Evolutionary conservation across 805 yeast genomes (phyloP).

Genomic region (Suhomyces pyralidae): DNA sequence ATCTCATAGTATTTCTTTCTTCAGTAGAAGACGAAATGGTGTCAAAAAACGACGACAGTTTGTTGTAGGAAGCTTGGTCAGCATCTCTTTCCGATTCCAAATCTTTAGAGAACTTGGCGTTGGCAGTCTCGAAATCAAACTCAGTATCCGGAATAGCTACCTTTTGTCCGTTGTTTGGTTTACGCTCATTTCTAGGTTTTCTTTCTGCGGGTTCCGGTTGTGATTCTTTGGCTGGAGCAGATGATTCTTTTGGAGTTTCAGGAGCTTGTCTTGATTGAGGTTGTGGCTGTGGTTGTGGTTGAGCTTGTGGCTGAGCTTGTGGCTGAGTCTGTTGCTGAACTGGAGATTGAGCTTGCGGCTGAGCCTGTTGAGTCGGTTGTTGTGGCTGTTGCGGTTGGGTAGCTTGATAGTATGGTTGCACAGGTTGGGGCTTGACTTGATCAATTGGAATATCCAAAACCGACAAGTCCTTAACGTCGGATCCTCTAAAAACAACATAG

Average conservation of each 20-base stretch:
- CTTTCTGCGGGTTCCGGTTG: slow-evolving; percentile 12
- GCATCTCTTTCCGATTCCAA: slow-evolving; percentile 34
- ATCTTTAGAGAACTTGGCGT: slow-evolving; percentile 66
- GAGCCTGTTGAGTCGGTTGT: neutral
- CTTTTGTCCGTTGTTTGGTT: slow-evolving; percentile 13
- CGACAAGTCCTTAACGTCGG: slow-evolving; percentile 85
- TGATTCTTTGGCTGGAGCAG: slow-evolving; percentile 20
- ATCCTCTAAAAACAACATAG: slow-evolving; percentile 81
- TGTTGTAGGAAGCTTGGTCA: slow-evolving; percentile 53
- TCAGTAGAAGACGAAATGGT: slow-evolving; percentile 67
- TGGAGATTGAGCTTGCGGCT: slow-evolving; percentile 3
- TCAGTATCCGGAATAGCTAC: slow-evolving; percentile 50
- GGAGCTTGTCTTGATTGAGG: slow-evolving; percentile 9
- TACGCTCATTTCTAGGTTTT: slow-evolving; percentile 10
- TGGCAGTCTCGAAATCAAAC: slow-evolving; percentile 72
- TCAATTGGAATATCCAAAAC: slow-evolving; percentile 73
- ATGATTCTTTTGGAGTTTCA: slow-evolving; percentile 25
- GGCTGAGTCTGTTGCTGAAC: slow-evolving; percentile 5
- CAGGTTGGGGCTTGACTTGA: slow-evolving; percentile 55
- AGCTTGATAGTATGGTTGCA: slow-evolving; percentile 16
- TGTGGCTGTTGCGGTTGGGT: slow-evolving; percentile 8
- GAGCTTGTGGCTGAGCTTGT: slow-evolving; percentile 3
- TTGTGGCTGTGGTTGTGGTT: slow-evolving; percentile 3
- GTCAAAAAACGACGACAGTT: slow-evolving; percentile 85
- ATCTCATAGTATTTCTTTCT: slow-evolving; percentile 50